These are phyloP conservation scores for Ophiostoma sp. DNA, from an alignment of 2,329 filamentous ascomycete genomes.

Conservation along the genomic window DNA sequence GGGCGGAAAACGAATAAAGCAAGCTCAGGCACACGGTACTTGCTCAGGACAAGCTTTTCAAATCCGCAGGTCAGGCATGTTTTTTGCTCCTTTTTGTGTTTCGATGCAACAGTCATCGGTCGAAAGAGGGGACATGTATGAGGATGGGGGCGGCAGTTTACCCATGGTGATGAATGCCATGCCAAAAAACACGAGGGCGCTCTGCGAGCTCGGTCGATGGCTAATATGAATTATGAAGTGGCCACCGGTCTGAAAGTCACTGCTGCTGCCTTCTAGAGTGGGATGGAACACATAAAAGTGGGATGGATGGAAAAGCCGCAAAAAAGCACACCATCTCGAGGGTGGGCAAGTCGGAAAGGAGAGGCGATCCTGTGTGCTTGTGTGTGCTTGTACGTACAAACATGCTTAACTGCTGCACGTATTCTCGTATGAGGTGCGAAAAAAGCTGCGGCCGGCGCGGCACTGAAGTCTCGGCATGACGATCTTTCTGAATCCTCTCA, in stretches of 20 bases:
- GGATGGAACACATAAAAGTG: neutral
- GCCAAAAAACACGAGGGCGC: neutral
- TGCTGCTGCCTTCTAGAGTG: neutral
- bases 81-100: neutral
- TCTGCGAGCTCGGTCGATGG: conserved; percentile 3
- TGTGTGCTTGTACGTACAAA: neutral
- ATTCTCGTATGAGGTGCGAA: conserved; percentile 1
- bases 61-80: neutral
- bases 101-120: neutral
- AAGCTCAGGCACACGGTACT: too few relatives aligned
- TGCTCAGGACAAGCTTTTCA: neutral
- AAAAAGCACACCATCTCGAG: neutral
- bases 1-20: neutral
- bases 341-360: neutral
- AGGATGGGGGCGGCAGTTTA: neutral
- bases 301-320: conserved; percentile 1
- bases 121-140: neutral
- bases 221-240: conserved; percentile 1
- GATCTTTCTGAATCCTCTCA: neutral
- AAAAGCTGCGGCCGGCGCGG: conserved; percentile 3
- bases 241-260: neutral
- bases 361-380: neutral
- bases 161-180: neutral
- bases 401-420: neutral
- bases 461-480: neutral